Base-by-base conservation (phyloP, 306 rosid species). In the Trifolium pratense region DNA sequence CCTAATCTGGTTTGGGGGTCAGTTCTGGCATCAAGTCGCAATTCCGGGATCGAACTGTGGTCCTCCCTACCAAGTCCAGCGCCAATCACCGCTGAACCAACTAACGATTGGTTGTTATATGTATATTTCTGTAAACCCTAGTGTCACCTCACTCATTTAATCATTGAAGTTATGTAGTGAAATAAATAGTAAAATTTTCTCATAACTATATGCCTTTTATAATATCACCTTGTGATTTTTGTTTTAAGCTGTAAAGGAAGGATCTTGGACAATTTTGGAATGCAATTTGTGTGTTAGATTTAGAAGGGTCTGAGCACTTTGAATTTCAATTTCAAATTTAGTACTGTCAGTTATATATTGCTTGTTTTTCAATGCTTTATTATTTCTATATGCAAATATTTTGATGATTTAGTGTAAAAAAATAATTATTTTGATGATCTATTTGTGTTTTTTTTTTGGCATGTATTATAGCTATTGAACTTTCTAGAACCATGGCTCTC, bases 401-500 rank as follows among this genome's bases (percentile, higher is more conserved):
- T 1, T 23, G 32, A 21, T 55, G 3, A 52, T 17, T 23, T 52
- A 21, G 46, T 42, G n/a, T n/a, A n/a, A 29, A 29, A 29, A 29
- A 29, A 29, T 3, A 29, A 29, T 3, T 3, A 4, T 29, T 53
- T 3, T 53, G 31, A 20, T 53, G 7, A 51, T 8, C 57, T 51
- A 20, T 29, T 26, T 61, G 16, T 76, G 21, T 7, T 14, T 52
- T 46, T 17, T 10, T 25, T 18, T 43, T 67, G 48, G 7, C 51
- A 17, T 15, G 61, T 17, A 53, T 49, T 61, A 74, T 68, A 59
- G 77, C 73, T 78, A 43, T 65, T 51, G 56, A 60, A 70, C 56
- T 69, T 62, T 79, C 58, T 60, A 39, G 61, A 85, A 76, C 63
- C 46, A 94, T 95, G 99, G 92, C 91, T 81, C 70, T 85, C 42